Percentiles rank a stretch among this genome's conserved stretches.
Evolutionary conservation across 2,329 filamentous ascomycete genomes (phyloP).

Genomic region (Seiridium cupressi): DNA sequence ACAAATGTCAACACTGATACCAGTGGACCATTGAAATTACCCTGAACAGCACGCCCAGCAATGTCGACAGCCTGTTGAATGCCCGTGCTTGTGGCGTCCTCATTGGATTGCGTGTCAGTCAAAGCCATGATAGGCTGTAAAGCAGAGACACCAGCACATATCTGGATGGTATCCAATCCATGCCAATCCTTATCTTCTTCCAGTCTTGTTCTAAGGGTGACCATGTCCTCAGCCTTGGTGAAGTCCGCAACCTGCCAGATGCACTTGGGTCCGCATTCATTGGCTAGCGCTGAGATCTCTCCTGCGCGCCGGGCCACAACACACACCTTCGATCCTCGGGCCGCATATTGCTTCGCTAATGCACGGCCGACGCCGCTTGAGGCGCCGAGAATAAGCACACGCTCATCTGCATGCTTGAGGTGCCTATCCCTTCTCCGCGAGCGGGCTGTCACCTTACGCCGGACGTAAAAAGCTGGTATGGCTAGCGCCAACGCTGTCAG

Average conservation of each 20-base stretch:
- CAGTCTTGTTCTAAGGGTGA: slow-evolving; percentile 20
- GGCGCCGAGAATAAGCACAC: slow-evolving; percentile 30
- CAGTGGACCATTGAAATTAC: slow-evolving; percentile 29
- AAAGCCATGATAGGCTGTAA: slow-evolving; percentile 30
- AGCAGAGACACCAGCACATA: slow-evolving; percentile 31
- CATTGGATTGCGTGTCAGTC: slow-evolving; percentile 14
- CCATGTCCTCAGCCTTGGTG: slow-evolving; percentile 24
- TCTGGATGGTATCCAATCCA: slow-evolving; percentile 28
- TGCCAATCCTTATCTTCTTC: slow-evolving; percentile 18
- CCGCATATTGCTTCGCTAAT: slow-evolving; percentile 24
- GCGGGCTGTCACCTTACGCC: neutral
- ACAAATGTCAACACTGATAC: slow-evolving; percentile 25
- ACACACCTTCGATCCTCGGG: slow-evolving; percentile 26
- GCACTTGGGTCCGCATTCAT: slow-evolving; percentile 24
- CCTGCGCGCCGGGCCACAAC: slow-evolving; percentile 26
- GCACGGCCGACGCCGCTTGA: slow-evolving; percentile 30
- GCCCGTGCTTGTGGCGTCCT: slow-evolving; percentile 17
- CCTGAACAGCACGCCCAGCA: slow-evolving; percentile 21
- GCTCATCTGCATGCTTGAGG: slow-evolving; percentile 17
- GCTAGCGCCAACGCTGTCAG: neutral
- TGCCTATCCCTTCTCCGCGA: neutral
- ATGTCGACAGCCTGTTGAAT: slow-evolving; percentile 22
- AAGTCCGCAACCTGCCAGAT: slow-evolving; percentile 26
- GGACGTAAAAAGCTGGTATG: neutral
- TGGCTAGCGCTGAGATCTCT: slow-evolving; percentile 20